phyloP scores from a whole-genome alignment of 768 basidiomycete species.

The Peribolospora baueri region DNA sequence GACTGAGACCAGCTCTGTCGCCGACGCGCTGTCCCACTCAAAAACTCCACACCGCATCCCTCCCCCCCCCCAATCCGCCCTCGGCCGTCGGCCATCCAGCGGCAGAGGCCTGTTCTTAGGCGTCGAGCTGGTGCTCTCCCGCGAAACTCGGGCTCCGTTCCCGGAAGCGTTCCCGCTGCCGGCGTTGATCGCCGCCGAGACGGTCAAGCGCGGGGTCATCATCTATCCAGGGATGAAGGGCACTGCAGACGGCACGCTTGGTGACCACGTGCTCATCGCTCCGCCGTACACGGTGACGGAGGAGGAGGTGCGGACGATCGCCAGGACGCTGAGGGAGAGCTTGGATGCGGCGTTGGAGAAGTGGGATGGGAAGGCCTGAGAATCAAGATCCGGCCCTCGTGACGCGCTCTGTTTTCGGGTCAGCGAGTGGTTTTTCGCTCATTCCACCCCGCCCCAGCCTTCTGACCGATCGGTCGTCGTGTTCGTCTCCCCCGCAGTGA shows the following conservation, averaged over 20 bases:
- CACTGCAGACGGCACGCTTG: slow-evolving; percentile 6
- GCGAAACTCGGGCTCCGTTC: slow-evolving; percentile 1
- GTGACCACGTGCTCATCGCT: slow-evolving; percentile 10
- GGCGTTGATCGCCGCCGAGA: not conserved
- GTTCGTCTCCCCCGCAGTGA: too few relatives aligned
- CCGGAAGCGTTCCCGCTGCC: not conserved
- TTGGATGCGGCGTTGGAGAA: not conserved
- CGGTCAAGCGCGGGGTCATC: slow-evolving; percentile 1
- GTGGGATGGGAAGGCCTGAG: too few relatives aligned
- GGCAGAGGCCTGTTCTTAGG: slow-evolving; percentile 12
- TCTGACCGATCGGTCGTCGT: too few relatives aligned
- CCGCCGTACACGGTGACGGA: slow-evolving; percentile 11
- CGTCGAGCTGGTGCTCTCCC: slow-evolving; percentile 5
- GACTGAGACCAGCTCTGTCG: too few relatives aligned
- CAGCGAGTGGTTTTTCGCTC: too few relatives aligned
- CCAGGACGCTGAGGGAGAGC: not conserved
- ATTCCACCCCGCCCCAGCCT: too few relatives aligned
- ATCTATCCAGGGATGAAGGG: slow-evolving; percentile 7
- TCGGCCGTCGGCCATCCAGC: not conserved
- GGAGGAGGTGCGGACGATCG: slow-evolving; percentile 9
- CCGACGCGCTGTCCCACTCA: too few relatives aligned
- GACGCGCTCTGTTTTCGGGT: too few relatives aligned
- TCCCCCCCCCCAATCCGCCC: too few relatives aligned
- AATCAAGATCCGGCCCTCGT: too few relatives aligned
- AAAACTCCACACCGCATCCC: not conserved